Evolutionary conservation across 768 basidiomycete genomes (phyloP).

Genomic region (Mycena vitilis): DNA sequence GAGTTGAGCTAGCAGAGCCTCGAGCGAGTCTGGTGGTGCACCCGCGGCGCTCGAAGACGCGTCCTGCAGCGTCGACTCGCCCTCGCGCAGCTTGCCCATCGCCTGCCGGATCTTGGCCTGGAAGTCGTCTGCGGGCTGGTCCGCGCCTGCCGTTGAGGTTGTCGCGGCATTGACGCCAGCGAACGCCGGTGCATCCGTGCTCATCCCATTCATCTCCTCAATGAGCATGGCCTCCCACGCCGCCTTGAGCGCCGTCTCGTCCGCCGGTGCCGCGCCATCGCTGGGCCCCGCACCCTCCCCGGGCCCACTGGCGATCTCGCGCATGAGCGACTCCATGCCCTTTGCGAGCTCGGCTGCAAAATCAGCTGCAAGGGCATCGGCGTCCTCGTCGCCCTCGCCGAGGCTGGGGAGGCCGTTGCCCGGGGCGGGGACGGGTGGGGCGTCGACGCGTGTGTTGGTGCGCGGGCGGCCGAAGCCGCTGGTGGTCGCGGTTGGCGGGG

Average conservation of each 20-base stretch:
- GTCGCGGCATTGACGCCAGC: slow-evolving; percentile 20
- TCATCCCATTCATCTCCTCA: slow-evolving; percentile 65
- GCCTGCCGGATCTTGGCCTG: slow-evolving; percentile 78
- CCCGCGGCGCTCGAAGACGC: slow-evolving; percentile 30
- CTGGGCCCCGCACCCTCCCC: slow-evolving; percentile 42
- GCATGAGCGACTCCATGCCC: slow-evolving; percentile 64
- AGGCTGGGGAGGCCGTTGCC: slow-evolving; percentile 39
- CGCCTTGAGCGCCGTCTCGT: slow-evolving; percentile 58
- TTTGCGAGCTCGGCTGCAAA: slow-evolving; percentile 60
- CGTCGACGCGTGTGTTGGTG: slow-evolving; percentile 62
- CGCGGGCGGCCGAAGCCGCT: slow-evolving; percentile 50
- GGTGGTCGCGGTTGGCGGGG: slow-evolving; percentile 46
- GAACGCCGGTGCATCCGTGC: neutral
- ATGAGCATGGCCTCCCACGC: slow-evolving; percentile 81
- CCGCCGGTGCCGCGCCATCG: slow-evolving; percentile 46
- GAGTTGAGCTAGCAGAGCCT: slow-evolving; percentile 65
- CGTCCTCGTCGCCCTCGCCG: slow-evolving; percentile 52
- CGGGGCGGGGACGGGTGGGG: slow-evolving; percentile 51
- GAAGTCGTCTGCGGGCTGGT: slow-evolving; percentile 55
- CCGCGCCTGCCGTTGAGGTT: slow-evolving; percentile 14
- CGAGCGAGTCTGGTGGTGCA: slow-evolving; percentile 52
- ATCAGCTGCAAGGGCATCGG: slow-evolving; percentile 49
- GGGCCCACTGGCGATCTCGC: slow-evolving; percentile 54
- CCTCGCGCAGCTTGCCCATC: slow-evolving; percentile 79
- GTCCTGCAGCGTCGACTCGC: slow-evolving; percentile 61